A percentile compares a stretch with the other conserved stretches of the same genome.
These are phyloP conservation scores for Nepenthes mirabilis DNA, from an alignment of 148 eudicot genomes.

Conservation along the genomic window DNA sequence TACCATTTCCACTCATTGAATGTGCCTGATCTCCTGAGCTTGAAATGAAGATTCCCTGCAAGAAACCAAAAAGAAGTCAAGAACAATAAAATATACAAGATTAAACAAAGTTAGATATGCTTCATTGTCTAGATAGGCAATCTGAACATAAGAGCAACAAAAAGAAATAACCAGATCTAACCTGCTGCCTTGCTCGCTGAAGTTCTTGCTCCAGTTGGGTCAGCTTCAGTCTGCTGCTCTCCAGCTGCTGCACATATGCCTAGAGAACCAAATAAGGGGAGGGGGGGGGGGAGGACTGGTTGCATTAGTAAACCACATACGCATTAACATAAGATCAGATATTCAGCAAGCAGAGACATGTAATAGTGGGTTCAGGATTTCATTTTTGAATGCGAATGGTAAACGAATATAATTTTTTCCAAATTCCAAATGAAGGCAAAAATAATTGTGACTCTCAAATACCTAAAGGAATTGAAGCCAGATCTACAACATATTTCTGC, in stretches of 20 bases:
- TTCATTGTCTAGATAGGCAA: not conserved
- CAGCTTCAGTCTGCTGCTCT: conserved; percentile 41
- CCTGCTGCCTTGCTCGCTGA: conserved; percentile 51
- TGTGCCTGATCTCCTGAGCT: conserved; percentile 43
- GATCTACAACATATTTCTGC: too few relatives aligned
- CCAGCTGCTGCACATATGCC: conserved; percentile 50
- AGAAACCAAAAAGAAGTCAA: not conserved
- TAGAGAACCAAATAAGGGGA: conserved; percentile 6
- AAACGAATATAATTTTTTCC: too few relatives aligned
- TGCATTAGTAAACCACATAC: not conserved
- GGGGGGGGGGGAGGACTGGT: not conserved
- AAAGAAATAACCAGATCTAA: conserved; percentile 9
- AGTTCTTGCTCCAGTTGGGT: conserved; percentile 52
- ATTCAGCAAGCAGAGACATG: too few relatives aligned
- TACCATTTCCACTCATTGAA: conserved; percentile 41
- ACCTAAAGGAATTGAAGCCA: too few relatives aligned
- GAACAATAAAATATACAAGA: not conserved
- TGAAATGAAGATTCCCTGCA: conserved; percentile 40
- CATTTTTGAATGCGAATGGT: too few relatives aligned
- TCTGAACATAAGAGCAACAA: not conserved
- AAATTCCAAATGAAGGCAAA: too few relatives aligned
- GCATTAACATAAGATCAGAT: too few relatives aligned
- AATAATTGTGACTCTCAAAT: too few relatives aligned
- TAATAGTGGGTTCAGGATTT: too few relatives aligned
- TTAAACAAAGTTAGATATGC: not conserved